Conservation (phyloP, 805 yeast genomes). For the Saccharomycopsis sp. region DNA sequence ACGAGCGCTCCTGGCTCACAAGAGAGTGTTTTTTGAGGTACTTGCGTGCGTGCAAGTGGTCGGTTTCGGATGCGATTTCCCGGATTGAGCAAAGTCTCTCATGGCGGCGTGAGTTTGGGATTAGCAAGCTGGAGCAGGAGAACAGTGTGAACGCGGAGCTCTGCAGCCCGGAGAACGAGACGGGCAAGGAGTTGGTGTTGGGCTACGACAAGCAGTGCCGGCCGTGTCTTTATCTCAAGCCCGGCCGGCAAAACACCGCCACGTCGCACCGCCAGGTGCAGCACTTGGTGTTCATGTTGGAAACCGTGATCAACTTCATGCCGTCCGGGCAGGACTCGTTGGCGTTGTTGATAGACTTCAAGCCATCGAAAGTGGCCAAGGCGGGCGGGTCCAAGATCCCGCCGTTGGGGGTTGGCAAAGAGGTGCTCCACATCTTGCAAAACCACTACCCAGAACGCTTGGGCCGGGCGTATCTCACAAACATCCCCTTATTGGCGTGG, state of each 20-base stretch:
- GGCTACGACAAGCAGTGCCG: conserved; percentile 87
- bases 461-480: conserved; percentile 85
- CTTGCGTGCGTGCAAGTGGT: conserved; percentile 92
- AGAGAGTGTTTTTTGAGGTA: conserved; percentile 86
- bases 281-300: conserved; percentile 87
- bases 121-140: conserved; percentile 31
- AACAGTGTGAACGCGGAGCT: conserved; percentile 47
- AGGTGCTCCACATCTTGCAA: conserved; percentile 86
- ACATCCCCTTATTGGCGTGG: conserved; percentile 92
- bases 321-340: conserved; percentile 93
- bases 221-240: conserved; percentile 86
- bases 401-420: conserved; percentile 81
- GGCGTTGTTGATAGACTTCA: conserved; percentile 87
- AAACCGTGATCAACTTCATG: conserved; percentile 88
- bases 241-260: conserved; percentile 94
- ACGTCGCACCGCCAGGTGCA: conserved; percentile 89
- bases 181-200: conserved; percentile 86
- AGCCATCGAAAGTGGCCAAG: conserved; percentile 51
- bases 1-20: conserved; percentile 65
- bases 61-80: conserved; percentile 53
- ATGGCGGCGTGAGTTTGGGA: conserved; percentile 70
- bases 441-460: conserved; percentile 96
- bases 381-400: conserved; percentile 67
- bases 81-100: conserved; percentile 71
- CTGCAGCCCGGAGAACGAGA: conserved; percentile 62